These are phyloP conservation scores for Cadophora luteo-olivacea DNA, from an alignment of 2,329 filamentous ascomycete species.

Conservation along the genomic window DNA sequence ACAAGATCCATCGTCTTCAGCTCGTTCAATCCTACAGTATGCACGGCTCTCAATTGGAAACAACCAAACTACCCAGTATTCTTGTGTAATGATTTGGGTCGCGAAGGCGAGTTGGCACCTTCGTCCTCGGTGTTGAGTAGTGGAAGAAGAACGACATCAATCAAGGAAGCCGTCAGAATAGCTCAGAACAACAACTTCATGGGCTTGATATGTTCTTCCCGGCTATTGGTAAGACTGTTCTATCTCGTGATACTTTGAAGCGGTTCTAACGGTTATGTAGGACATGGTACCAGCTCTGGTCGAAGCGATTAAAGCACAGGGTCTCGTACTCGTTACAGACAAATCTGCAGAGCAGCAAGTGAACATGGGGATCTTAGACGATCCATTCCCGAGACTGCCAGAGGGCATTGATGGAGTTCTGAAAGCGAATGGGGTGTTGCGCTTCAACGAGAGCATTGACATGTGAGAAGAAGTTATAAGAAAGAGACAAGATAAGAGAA, in stretches of 20 bases:
- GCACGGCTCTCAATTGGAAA: constrained; percentile 97
- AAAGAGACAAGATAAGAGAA: neutral
- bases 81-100: constrained; percentile 89
- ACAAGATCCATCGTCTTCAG: constrained; percentile 92
- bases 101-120: constrained; percentile 53
- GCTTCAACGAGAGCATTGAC: constrained; percentile 93
- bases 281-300: constrained; percentile 92
- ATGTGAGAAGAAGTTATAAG: constrained; percentile 49
- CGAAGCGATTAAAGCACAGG: constrained; percentile 92
- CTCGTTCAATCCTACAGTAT: constrained; percentile 88
- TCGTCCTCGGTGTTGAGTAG: constrained; percentile 50
- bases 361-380: constrained; percentile 46
- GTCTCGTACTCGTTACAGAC: constrained; percentile 89
- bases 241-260: neutral
- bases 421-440: constrained; percentile 83
- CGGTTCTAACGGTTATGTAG: constrained; percentile 53
- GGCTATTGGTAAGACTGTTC: constrained; percentile 74
- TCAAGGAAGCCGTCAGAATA: constrained; percentile 93
- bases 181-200: constrained; percentile 98
- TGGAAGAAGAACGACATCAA: constrained; percentile 78
- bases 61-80: constrained; percentile 98
- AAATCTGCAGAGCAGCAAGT: constrained; percentile 62
- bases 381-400: constrained; percentile 67
- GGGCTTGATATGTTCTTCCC: constrained; percentile 90
- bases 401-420: constrained; percentile 88